Percentiles rank a stretch among this genome's conserved stretches.
Evolutionary conservation across 2,329 filamentous ascomycete species (phyloP).

Genomic region (Paraphaeosphaeria minitans): DNA sequence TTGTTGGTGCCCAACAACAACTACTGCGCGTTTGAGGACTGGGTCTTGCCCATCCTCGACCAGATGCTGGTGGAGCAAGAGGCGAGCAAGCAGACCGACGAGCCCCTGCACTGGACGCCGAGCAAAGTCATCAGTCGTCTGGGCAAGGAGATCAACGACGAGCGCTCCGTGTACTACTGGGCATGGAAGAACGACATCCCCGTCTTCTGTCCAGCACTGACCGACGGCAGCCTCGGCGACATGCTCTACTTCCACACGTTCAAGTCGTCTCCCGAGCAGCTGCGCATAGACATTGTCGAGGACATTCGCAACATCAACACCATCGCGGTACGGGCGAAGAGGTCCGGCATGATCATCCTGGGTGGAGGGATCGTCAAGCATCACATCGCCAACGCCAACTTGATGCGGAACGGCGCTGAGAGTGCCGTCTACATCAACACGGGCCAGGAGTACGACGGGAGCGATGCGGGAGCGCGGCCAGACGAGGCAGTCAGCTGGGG

Average conservation of each 20-base stretch:
- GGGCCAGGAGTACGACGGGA: slow-evolving; percentile 95
- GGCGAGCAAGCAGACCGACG: slow-evolving; percentile 68
- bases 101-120: slow-evolving; percentile 87
- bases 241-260: slow-evolving; percentile 99
- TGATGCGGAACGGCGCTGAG: slow-evolving; percentile 98
- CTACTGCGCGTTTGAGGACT: slow-evolving; percentile 97
- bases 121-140: slow-evolving; percentile 89
- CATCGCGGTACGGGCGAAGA: slow-evolving; percentile 82
- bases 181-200: slow-evolving; percentile 96
- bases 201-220: slow-evolving; percentile 94
- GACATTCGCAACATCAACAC: slow-evolving; percentile 95
- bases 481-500: slow-evolving; percentile 99
- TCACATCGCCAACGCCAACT: slow-evolving; percentile 94
- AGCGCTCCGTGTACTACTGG: slow-evolving; percentile 94
- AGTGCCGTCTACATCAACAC: slow-evolving; percentile 98
- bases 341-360: slow-evolving; percentile 92
- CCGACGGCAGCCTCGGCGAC: slow-evolving; percentile 92
- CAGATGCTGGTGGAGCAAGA: slow-evolving; percentile 94
- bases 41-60: slow-evolving; percentile 95
- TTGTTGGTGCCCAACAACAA: slow-evolving; percentile 95
- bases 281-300: slow-evolving; percentile 89
- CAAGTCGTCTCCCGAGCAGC: slow-evolving; percentile 79
- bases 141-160: slow-evolving; percentile 92
- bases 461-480: slow-evolving; percentile 90
- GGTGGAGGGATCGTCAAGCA: slow-evolving; percentile 97